Evolutionary conservation across 73 alveolate species (phyloP).

Genomic region (Breviolum minutum): DNA sequence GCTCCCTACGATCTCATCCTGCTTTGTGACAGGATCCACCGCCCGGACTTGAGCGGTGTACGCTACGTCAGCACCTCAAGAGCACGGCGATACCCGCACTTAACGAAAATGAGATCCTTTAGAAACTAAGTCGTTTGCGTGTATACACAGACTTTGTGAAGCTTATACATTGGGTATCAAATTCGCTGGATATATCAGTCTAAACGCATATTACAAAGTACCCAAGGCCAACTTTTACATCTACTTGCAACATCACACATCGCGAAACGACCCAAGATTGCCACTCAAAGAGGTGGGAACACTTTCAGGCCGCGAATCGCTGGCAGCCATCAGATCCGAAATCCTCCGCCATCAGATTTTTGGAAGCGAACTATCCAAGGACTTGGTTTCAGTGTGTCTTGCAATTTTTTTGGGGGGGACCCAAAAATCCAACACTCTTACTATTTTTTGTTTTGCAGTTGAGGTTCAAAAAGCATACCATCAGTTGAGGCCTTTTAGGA

Average conservation of each 20-base stretch:
- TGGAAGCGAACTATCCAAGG: background rate
- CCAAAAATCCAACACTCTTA: no score
- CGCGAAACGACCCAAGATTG: background rate
- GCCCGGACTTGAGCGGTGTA: slow-evolving; percentile 72
- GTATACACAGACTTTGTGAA: no score
- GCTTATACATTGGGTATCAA: no score
- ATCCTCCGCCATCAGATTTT: background rate
- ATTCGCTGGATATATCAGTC: no score
- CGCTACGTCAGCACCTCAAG: background rate
- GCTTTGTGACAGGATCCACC: slow-evolving; percentile 54
- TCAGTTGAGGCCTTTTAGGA: no score
- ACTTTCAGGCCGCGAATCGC: slow-evolving; percentile 41
- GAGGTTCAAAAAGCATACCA: no score
- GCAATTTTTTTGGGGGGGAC: no score
- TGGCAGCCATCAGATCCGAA: slow-evolving; percentile 64
- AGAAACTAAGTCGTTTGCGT: no score
- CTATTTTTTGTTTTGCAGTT: no score
- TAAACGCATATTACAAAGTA: no score
- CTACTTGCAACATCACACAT: background rate
- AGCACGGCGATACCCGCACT: background rate
- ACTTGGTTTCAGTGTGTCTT: background rate
- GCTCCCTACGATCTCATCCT: slow-evolving; percentile 37
- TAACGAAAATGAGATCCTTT: no score
- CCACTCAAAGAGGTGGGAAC: slow-evolving; percentile 43
- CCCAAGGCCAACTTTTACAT: no score